Base-by-base conservation (phyloP, 2,329 filamentous ascomycete genomes). In the Raffaelea albimanens region DNA sequence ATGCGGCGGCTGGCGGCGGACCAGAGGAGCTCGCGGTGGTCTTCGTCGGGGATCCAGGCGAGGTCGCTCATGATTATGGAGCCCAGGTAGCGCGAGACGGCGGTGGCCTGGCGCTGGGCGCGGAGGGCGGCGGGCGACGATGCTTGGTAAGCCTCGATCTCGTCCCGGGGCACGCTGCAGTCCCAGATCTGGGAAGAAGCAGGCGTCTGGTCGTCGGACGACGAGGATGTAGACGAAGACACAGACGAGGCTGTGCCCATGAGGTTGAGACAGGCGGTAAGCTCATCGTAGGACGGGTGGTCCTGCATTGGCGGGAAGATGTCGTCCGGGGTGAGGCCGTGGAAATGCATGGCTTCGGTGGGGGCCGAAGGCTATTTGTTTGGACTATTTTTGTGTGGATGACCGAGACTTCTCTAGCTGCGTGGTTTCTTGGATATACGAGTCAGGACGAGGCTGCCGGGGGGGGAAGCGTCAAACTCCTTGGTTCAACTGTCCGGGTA, bases 241-340 rank as follows among this genome's bases (percentile, higher is more conserved):
- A 19, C 9, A 16, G 34, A 38, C 9, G 34, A 5, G 34, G 13
- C 34, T 8, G 13, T 16, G 5, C 18, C 34, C 33, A 95, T 73
- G 23, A 78, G 67, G 31, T 76, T 66, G n/a, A 96, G 76, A 22
- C 79, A 78, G 22, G 72, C 66, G 44, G 87, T 65, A 41, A 96
- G 72, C 4, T 75, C 71, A 29, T 70, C 66, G 50, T 78, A 82
- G 19, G 80, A 70, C 7, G 90, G 90, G 58, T 79, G 83, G 57
- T 83, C 78, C 74, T 89, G 87, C 52, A 91, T 73, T 59, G 89
- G 86, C n/a, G 89, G 87, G 22, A 95, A 77, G 59, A 91, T 85
- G 49, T 66, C 64, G 48, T 65, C 57, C 46, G 65, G 59, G 29
- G 34, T 40, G 39, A 45, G 31, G 22, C 34, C 41, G 31, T 42